Percentiles rank a stretch among this genome's conserved stretches.
Evolutionary conservation across 805 yeast genomes (phyloP).

Genomic region (Saturnispora gosingensis): DNA sequence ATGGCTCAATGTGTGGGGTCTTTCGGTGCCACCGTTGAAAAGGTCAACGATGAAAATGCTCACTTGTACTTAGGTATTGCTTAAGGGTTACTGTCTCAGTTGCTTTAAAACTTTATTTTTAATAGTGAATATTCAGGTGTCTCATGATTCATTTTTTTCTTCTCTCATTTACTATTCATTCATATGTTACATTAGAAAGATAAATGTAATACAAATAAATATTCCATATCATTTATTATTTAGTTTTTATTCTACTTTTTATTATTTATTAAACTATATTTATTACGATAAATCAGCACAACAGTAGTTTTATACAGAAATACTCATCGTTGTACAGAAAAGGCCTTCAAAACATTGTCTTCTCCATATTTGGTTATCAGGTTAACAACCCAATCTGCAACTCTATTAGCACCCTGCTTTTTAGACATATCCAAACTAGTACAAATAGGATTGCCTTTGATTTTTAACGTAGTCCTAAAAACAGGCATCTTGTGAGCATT

Average conservation of each 20-base stretch:
- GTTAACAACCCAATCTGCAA: conserved; percentile 28
- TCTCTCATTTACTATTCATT: conserved; percentile 1
- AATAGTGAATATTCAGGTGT: conserved; percentile 2
- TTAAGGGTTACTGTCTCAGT: conserved; percentile 9
- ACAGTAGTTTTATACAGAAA: neutral
- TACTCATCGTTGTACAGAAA: neutral
- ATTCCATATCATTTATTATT: conserved; percentile 2
- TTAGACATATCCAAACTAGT: conserved; percentile 27
- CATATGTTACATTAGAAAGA: neutral
- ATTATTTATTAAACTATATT: conserved; percentile 4
- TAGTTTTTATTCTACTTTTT: neutral
- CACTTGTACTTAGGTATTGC: conserved; percentile 27
- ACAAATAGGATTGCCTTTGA: conserved; percentile 29
- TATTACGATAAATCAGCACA: neutral
- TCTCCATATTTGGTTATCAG: conserved; percentile 2
- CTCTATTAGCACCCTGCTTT: conserved; percentile 31
- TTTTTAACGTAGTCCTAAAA: conserved; percentile 20
- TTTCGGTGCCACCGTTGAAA: conserved; percentile 59
- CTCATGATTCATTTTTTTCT: neutral
- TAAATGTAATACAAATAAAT: neutral
- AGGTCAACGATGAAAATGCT: conserved; percentile 40
- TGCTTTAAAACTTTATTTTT: neutral
- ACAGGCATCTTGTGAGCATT: conserved; percentile 14
- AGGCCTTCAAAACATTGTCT: conserved; percentile 2
- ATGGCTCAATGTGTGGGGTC: conserved; percentile 80